Base-by-base conservation (phyloP, 2,329 filamentous ascomycete species). In the Colletotrichum spinosum region DNA sequence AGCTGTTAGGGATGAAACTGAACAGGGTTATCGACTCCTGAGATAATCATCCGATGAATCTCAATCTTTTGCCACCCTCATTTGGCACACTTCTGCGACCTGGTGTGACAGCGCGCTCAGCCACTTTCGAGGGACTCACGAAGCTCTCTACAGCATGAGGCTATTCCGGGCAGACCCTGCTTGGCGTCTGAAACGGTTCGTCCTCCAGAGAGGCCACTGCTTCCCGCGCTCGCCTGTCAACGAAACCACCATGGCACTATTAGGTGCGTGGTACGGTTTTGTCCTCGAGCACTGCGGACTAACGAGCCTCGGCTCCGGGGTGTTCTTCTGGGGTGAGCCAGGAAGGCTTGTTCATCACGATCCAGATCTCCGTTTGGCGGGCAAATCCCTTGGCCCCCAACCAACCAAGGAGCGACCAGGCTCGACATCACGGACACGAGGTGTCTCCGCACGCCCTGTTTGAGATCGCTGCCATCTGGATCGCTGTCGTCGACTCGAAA, bases 71-170 rank as follows among this genome's bases (percentile, higher is more conserved):
- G 56, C 52, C 46, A 61, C 34, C 17, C 52, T 34, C 51, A 45
- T 50, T 55, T 65, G 57, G 57, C 62, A 65, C 62, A 61, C 52
- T 41, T 56, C 57, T 65, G 62, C 41, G 51, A 65, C 62, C 56
- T 55, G 52, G 58, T 65, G 52, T 52, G 62, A 65, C 62, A 55
- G 44, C 50, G 25, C 39, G 41, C 51, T 64, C 35, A 45, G 51
- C 41, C 57, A 65, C 51, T 56, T 13, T 39, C 25, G 57, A 52
- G 35, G 51, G 17, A 35, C 41, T 48, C 44, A 41, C 12, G 13
- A 35, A 4, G 62, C 34, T 35, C 33, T 51, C 55, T 42, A 38
- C 12, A 59, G 38, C 25, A n/a, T 59, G 56, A 59, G 49, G 62
- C 34, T 54, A 56, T 48, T 53, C 46, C 41, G 46, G 51, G 25